These are phyloP conservation scores for Chalaropsis ovoidea DNA, from an alignment of 2,329 filamentous ascomycete genomes.

Conservation along the genomic window DNA sequence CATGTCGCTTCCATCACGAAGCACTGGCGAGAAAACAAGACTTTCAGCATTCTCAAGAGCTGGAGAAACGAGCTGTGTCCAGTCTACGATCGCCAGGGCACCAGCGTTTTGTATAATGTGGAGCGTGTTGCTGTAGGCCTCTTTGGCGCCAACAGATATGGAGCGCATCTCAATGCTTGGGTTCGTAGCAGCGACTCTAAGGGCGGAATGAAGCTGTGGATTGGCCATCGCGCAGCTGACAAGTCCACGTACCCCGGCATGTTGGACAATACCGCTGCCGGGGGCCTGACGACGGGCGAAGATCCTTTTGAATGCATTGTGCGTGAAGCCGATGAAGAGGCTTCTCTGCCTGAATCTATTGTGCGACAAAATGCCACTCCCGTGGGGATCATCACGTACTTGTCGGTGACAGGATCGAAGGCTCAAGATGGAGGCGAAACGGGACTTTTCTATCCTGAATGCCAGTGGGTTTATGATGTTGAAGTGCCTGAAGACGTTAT, in stretches of 20 bases:
- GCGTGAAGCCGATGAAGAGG: conserved; percentile 82
- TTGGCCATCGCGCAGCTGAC: conserved; percentile 60
- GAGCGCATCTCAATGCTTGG: conserved; percentile 72
- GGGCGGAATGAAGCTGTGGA: conserved; percentile 67
- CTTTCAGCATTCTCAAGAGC: conserved; percentile 63
- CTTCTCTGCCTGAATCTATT: conserved; percentile 60
- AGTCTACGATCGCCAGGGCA: conserved; percentile 54
- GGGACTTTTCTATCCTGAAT: conserved; percentile 77
- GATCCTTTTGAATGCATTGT: conserved; percentile 70
- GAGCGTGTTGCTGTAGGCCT: conserved; percentile 66
- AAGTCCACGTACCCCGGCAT: conserved; percentile 89
- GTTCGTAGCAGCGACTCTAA: conserved; percentile 35
- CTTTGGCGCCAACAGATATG: conserved; percentile 67
- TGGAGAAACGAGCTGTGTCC: conserved; percentile 78
- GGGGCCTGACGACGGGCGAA: conserved; percentile 68
- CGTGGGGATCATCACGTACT: conserved; percentile 69
- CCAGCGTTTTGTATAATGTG: conserved; percentile 57
- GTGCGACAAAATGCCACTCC: conserved; percentile 51
- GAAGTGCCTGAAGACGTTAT: conserved; percentile 58
- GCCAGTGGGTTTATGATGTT: conserved; percentile 84
- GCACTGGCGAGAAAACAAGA: conserved; percentile 58
- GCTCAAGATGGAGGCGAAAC: conserved; percentile 34
- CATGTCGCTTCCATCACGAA: conserved; percentile 47
- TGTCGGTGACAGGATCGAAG: conserved; percentile 58
- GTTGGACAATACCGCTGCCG: conserved; percentile 87